phyloP scores from a whole-genome alignment of 306 rosid species.

The Styphnolobium japonicum region DNA sequence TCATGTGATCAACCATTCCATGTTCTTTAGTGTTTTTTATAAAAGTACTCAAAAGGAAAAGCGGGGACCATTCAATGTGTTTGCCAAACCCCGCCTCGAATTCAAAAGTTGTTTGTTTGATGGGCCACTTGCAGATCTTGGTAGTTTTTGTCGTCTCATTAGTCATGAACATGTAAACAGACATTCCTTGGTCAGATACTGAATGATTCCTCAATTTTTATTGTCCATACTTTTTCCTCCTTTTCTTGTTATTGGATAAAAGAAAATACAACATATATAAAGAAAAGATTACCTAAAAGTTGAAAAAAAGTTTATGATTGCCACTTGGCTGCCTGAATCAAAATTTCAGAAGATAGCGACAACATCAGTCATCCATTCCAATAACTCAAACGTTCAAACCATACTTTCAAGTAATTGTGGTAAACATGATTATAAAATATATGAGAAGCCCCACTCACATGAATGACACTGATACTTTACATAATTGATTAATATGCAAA shows the following conservation, averaged over 20 bases:
- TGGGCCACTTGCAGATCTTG: slow-evolving; percentile 1
- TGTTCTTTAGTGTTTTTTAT: background rate
- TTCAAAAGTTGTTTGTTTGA: slow-evolving; percentile 22
- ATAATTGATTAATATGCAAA: background rate
- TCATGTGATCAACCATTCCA: slow-evolving; percentile 14
- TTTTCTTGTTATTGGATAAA: background rate
- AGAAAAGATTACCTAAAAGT: slow-evolving; percentile 2
- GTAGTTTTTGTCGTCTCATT: slow-evolving; percentile 22
- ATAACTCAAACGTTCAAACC: background rate
- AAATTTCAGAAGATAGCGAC: background rate
- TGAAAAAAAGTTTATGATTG: background rate
- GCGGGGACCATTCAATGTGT: slow-evolving; percentile 28
- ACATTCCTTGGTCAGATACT: slow-evolving; percentile 28
- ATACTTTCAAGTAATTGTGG: background rate
- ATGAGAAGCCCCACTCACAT: background rate
- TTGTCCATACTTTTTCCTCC: background rate
- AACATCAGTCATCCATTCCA: background rate
- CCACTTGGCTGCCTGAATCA: background rate
- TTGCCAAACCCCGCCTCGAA: background rate
- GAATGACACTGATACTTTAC: background rate
- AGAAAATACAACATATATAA: background rate
- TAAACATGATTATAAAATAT: background rate
- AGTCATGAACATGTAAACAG: slow-evolving; percentile 4
- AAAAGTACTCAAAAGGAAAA: background rate
- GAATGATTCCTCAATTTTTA: slow-evolving; percentile 12